Percentiles rank a stretch among this genome's conserved stretches.
phyloP scores from a whole-genome alignment of 495 filamentous ascomycete genomes.

The Penicillium arizonense region DNA sequence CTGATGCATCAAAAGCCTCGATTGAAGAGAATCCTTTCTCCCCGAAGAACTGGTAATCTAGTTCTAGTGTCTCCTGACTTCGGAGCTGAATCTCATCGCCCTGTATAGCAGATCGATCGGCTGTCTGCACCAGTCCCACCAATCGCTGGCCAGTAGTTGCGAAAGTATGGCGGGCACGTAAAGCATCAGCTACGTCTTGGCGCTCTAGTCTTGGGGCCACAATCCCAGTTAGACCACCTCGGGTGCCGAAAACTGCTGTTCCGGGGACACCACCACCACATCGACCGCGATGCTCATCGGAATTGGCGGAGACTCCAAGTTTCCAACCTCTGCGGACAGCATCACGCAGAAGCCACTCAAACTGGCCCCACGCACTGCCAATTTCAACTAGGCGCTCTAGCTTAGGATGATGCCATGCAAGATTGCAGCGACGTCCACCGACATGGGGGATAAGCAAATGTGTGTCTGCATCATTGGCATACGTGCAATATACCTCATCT shows the following conservation, averaged over 20 bases:
- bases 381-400: slow-evolving; percentile 23
- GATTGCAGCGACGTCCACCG: slow-evolving; percentile 20
- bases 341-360: slow-evolving; percentile 22
- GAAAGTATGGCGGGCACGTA: slow-evolving; percentile 22
- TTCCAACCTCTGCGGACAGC: slow-evolving; percentile 19
- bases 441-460: slow-evolving; percentile 22
- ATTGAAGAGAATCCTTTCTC: slow-evolving; percentile 22
- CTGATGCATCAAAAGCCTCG: slow-evolving; percentile 20
- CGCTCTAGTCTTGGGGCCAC: slow-evolving; percentile 11
- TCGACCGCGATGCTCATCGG: slow-evolving; percentile 23
- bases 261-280: slow-evolving; percentile 24
- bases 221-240: slow-evolving; percentile 24
- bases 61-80: background rate
- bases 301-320: slow-evolving; percentile 21
- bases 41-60: slow-evolving; percentile 21
- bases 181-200: slow-evolving; percentile 11
- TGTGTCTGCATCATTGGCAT: slow-evolving; percentile 6
- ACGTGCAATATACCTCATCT: slow-evolving; percentile 17
- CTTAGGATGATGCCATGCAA: slow-evolving; percentile 19
- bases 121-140: slow-evolving; percentile 15
- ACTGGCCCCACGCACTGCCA: slow-evolving; percentile 21
- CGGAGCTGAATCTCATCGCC: slow-evolving; percentile 17
- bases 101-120: slow-evolving; percentile 10
- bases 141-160: slow-evolving; percentile 26
- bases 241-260: slow-evolving; percentile 19